Percentiles rank a stretch among this genome's conserved stretches.
Evolutionary conservation across 1,284 basidiomycete species (phyloP).

Genomic region (Rhodotorula sp.): DNA sequence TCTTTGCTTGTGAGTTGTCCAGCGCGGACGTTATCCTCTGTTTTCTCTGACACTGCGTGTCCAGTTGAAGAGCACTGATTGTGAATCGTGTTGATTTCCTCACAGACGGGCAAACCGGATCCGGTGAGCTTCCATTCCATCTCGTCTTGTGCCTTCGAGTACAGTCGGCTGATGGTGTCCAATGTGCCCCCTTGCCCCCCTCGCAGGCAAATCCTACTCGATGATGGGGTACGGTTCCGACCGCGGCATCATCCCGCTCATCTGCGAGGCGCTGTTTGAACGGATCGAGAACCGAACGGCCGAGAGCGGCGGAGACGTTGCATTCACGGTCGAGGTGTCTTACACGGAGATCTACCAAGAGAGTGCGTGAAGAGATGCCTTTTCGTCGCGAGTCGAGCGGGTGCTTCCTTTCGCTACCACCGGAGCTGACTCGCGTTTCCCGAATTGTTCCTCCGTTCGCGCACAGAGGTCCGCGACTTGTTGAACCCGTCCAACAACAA

Average conservation of each 20-base stretch:
- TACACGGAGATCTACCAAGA: slow-evolving; percentile 99
- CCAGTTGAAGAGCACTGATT: no score
- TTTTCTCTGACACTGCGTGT: no score
- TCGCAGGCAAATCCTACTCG: slow-evolving; percentile 51
- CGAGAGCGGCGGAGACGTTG: slow-evolving; percentile 23
- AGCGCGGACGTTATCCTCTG: neutral
- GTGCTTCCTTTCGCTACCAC: neutral
- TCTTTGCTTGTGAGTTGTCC: slow-evolving; percentile 80
- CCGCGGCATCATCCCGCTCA: slow-evolving; percentile 96
- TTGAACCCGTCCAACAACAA: slow-evolving; percentile 90
- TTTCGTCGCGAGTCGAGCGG: no score
- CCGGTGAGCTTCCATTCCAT: slow-evolving; percentile 41
- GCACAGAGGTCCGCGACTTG: slow-evolving; percentile 77
- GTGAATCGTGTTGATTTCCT: no score
- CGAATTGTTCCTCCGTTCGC: no score
- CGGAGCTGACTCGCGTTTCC: neutral
- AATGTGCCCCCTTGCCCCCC: no score
- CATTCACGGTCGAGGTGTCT: slow-evolving; percentile 64
- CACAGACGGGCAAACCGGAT: slow-evolving; percentile 43
- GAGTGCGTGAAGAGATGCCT: slow-evolving; percentile 49
- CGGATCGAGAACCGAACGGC: slow-evolving; percentile 58
- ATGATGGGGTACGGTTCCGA: slow-evolving; percentile 99
- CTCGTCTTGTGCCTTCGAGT: neutral
- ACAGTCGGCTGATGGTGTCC: neutral
- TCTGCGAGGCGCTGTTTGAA: slow-evolving; percentile 86